Evolutionary conservation across 2,329 filamentous ascomycete genomes (phyloP), one percentile per base, ranked within the genome.

Genomic region (Colletotrichum destructivum): DNA sequence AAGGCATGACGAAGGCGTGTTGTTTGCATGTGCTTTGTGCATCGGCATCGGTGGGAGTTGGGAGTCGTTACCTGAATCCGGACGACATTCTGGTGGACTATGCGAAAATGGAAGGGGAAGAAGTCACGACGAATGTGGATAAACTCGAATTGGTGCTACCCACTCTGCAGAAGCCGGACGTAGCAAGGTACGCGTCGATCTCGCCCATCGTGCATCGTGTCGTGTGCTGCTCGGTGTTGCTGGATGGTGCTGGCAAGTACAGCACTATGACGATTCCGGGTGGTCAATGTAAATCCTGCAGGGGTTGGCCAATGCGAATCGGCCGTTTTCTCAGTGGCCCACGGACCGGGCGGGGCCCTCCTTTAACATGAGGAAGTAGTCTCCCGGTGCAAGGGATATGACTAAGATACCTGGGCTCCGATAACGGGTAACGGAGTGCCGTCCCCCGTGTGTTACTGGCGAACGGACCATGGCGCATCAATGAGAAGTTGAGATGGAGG

Each of bases 71-170:
- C 38, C 65, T 68, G 68, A 72, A 67, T 73, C 52, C 67, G 63
- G 71, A 49, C 26, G 59, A 61, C n/a, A 40, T 60, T 72, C 38
- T n/a, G 52, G 63, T 42, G 52, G 60, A 42, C 68, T 55, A 57
- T 73, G 71, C 52, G 49, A 63, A 54, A 61, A 51, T 72, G 60
- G 66, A 42, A 64, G 60, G 40, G 63, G 62, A 23, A 57, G 64
- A 69, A 69, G 59, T 64, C 60, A 66, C 55, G 64, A 69, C 4
- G 57, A 55, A 65, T 46, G 60, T 64, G 56, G 66, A 40, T 51
- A 35, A 31, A 4, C 26, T 49, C 18, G 59, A 54, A 11, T 26
- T 9, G 26, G 42, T 18, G 56, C 35, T 9, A 46, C 31, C 18
- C 40, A 12, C 31, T 31, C 31, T 31, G 31, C 31, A 23, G 12